Percentiles rank a stretch among this genome's conserved stretches.
phyloP scores from a whole-genome alignment of 129 eudicot species.

The Artemisia tridentata region DNA sequence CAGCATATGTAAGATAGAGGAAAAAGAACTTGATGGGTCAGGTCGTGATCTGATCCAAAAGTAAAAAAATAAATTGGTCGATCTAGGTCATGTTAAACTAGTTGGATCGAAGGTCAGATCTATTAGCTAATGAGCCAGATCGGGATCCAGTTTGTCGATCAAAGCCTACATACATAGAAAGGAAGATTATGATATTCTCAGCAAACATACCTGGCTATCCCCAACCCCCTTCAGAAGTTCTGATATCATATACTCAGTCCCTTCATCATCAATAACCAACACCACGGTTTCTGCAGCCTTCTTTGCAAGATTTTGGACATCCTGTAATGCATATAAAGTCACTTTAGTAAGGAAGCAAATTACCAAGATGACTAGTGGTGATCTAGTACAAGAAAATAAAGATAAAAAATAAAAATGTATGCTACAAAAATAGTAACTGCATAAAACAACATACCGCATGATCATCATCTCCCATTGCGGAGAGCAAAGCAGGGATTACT shows the following conservation, averaged over 20 bases:
- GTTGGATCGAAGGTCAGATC: background rate
- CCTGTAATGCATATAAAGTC: conserved; percentile 40
- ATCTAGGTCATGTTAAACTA: no score
- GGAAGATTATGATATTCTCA: background rate
- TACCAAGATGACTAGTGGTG: background rate
- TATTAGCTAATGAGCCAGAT: no score
- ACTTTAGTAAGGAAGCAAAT: conserved; percentile 10
- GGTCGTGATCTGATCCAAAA: no score
- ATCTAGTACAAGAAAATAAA: background rate
- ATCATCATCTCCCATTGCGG: conserved; percentile 81
- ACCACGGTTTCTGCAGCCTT: conserved; percentile 98
- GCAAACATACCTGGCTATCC: conserved; percentile 59
- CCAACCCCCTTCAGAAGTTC: conserved; percentile 89
- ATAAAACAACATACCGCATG: conserved; percentile 48
- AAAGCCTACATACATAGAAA: background rate
- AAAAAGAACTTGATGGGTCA: background rate
- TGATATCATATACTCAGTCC: conserved; percentile 66
- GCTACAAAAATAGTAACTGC: background rate
- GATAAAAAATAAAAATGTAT: background rate
- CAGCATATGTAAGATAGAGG: conserved; percentile 10
- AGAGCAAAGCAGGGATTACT: conserved; percentile 87
- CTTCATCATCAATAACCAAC: conserved; percentile 95
- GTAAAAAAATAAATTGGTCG: no score
- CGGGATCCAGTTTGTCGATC: no score
- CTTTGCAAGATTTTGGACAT: conserved; percentile 70